Percentiles rank a stretch among this genome's conserved stretches.
Conservation (phyloP, 1,284 basidiomycete species). For the Trametes sp. region DNA sequence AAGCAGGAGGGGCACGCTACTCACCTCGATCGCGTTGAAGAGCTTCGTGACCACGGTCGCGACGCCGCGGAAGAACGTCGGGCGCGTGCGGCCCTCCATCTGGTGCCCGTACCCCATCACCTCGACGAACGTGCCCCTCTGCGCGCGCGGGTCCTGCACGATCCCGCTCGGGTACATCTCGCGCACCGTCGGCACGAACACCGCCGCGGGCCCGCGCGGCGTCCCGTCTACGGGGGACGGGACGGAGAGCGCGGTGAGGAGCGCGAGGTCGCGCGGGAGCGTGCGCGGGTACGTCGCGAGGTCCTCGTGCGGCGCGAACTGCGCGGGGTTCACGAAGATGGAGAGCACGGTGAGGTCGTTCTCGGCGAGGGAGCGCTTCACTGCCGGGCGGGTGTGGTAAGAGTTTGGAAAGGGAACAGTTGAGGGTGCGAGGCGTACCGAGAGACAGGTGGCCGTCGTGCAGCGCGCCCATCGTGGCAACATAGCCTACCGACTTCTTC, state of each 20-base stretch:
- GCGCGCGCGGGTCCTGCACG: constrained; percentile 75
- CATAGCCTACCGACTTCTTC: constrained; percentile 84
- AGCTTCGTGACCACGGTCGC: constrained; percentile 96
- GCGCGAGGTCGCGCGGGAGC: constrained; percentile 67
- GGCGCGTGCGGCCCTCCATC: constrained; percentile 87
- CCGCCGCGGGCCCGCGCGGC: constrained; percentile 62
- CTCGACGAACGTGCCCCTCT: constrained; percentile 91
- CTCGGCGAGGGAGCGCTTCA: constrained; percentile 73
- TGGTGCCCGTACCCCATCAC: constrained; percentile 87
- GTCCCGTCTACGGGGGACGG: constrained; percentile 26
- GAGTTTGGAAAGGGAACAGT: neutral
- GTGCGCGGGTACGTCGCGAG: constrained; percentile 92
- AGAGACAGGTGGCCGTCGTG: constrained; percentile 94
- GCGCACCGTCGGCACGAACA: constrained; percentile 79
- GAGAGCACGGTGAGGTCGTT: constrained; percentile 93
- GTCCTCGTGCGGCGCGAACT: constrained; percentile 97
- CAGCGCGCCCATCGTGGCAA: constrained; percentile 97
- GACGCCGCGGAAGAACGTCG: constrained; percentile 95
- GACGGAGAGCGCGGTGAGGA: constrained; percentile 50
- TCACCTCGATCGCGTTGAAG: constrained; percentile 91
- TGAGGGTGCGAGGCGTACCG: constrained; percentile 54
- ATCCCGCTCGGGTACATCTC: constrained; percentile 95
- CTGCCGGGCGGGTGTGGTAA: constrained; percentile 43
- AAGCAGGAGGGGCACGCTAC: neutral
- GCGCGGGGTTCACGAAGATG: constrained; percentile 97